Evolutionary conservation across 2,329 filamentous ascomycete genomes (phyloP), one percentile per base, ranked within the genome.

Genomic region (Westerdykella ornata): DNA sequence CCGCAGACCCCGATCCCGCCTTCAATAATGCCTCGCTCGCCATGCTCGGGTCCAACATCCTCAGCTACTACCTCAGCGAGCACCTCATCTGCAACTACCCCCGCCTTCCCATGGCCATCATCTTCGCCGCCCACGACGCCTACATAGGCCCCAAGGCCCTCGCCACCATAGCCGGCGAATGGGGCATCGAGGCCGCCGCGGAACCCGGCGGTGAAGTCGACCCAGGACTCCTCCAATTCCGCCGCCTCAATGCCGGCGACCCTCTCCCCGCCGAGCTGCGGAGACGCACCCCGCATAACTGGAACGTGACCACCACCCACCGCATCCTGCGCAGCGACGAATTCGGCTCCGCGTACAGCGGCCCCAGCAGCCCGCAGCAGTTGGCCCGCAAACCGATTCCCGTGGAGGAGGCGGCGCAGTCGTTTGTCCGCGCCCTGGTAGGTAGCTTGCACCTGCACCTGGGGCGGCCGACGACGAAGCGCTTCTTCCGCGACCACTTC

Each of bases 21-120:
- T 94, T 92, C 75, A 98, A 97, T 74, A 98, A 98, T 68, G 73
- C 78, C 54, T 83, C 86, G 51, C 78, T 98, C 43, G 79, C 88
- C 39, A 81, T 84, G 51, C 75, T 97, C 18, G 92, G 92, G 48
- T 76, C 81, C 57, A 82, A 89, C 52, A 76, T 98, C 52, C 78
- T 97, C 55, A 82, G 84, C 65, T 94, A 92, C 72, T 89, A 96
- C 66, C 84, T 86, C 47, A 79, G 85, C 58, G 92, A 98, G 74
- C 83, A 84, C 69, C 78, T 98, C 50, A 72, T 96, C 53, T 88
- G 84, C 72, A 85, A 82, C 59, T 97, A 89, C 68, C 92, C 92
- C 12, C 88, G 92, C 37, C 76, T 98, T 41, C 92, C 92, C 40
- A 85, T 92, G 76, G 70, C 77, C n/a, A 84, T 98, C 42, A 72